Evolutionary conservation across 495 filamentous ascomycete genomes (phyloP), one percentile per base, ranked within the genome.

Genomic region (Sordaria brevicollis): DNA sequence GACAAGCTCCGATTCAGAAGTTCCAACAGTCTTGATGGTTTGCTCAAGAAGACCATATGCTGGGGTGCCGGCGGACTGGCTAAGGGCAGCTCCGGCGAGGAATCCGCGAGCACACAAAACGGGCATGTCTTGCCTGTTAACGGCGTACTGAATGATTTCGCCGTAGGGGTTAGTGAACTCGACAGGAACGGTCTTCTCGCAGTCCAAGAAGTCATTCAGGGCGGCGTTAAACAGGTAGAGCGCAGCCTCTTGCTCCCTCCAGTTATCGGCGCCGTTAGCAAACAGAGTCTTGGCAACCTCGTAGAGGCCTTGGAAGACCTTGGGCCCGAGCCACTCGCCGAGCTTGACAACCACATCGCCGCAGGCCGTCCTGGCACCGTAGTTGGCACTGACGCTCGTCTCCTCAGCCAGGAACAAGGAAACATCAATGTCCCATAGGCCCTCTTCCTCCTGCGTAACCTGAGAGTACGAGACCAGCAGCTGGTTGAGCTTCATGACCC

Each of bases 371-470:
- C 95, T 86, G 34, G 95, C 91, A 2, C 94, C 96, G 78, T 97
- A 99, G 76, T 98, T 97, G 31, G 94, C 91, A n/a, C 93, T 97
- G 65, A 97, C 90, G 13, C 93, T 92, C 3, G 92, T 94, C 79
- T 99, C 95, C 75, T 99, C 95, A 0, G 93, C 93, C 34, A 99
- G 85, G 79, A 96, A 99, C 1, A 98, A 85, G 65, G 96, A 98
- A 68, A 96, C 89, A 79, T 99, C 95, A 70, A 97, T 90, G 69
- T 98, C 93, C 95, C 95, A 99, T 34, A 99, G 81, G 8, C 91
- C 92, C 79, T 96, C 92, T 75, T 98, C 96, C 76, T 99, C 95
- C 13, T 86, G 89, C 4, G 92, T 92, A 72, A 99, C 96, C 72
- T 96, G 93, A n/a, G 93, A 89, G 77, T 96, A 96, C 3, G 89